Evolutionary conservation across 1,284 basidiomycete genomes (phyloP).

Genomic region (Exobasidium cylindrosporum): DNA sequence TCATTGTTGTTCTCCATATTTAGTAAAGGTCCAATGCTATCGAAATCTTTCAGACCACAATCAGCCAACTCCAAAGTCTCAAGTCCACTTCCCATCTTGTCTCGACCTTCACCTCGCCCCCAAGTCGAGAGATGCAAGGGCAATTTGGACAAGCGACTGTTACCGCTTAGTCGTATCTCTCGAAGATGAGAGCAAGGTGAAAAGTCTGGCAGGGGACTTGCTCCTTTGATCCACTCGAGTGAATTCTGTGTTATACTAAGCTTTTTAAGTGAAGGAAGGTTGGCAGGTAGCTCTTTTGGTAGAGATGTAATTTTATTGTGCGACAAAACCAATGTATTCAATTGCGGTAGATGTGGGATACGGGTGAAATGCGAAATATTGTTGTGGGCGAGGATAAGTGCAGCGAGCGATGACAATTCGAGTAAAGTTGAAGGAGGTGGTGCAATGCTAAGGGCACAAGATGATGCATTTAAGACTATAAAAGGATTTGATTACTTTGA

Average conservation of each 20-base stretch:
- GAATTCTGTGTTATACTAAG: conserved; percentile 43
- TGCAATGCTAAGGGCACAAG: conserved; percentile 13
- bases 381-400: conserved; percentile 49
- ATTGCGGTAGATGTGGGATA: conserved; percentile 46
- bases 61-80: conserved; percentile 43
- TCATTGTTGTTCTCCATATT: conserved; percentile 7
- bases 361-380: conserved; percentile 22
- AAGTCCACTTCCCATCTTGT: conserved; percentile 33
- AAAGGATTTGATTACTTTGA: too few species aligned
- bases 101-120: conserved; percentile 44
- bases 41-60: conserved; percentile 41
- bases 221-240: conserved; percentile 20
- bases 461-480: conserved; percentile 17
- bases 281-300: conserved; percentile 37
- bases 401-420: conserved; percentile 32
- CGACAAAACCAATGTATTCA: conserved; percentile 53
- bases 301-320: conserved; percentile 37
- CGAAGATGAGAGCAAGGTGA: conserved; percentile 36
- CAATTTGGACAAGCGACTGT: conserved; percentile 24
- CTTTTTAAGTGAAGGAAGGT: conserved; percentile 45
- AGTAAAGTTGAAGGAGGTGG: conserved; percentile 29
- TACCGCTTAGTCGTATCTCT: conserved; percentile 45
- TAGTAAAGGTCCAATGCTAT: conserved; percentile 25
- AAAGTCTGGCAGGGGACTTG: conserved; percentile 38
- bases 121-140: conserved; percentile 37